phyloP scores from a whole-genome alignment of 768 basidiomycete species.

The Tubosaeta brunneosetosa region DNA sequence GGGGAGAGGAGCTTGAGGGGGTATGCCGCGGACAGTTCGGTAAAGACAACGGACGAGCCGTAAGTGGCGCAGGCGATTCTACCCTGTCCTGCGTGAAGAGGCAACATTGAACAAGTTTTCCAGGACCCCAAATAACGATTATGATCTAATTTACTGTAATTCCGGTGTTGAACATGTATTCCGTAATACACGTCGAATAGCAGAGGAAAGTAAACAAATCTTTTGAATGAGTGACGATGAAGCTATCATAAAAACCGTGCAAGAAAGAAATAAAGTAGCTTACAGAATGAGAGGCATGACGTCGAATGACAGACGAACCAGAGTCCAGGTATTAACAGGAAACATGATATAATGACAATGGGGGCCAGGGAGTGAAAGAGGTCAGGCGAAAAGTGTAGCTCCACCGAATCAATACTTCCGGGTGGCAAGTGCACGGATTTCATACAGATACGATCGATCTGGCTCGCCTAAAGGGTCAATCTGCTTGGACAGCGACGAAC shows the following conservation, averaged over 20 bases:
- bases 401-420: slow-evolving; percentile 57
- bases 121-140: slow-evolving; percentile 5
- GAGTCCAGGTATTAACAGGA: slow-evolving; percentile 22
- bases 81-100: slow-evolving; percentile 44
- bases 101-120: background rate
- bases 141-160: slow-evolving; percentile 18
- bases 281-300: slow-evolving; percentile 26
- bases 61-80: slow-evolving; percentile 51
- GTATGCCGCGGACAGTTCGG: slow-evolving; percentile 74
- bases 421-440: slow-evolving; percentile 83
- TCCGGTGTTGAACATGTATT: slow-evolving; percentile 29
- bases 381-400: background rate
- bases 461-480: slow-evolving; percentile 32
- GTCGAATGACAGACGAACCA: slow-evolving; percentile 14
- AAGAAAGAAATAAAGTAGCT: slow-evolving; percentile 23
- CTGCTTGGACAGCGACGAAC: slow-evolving; percentile 23
- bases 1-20: slow-evolving; percentile 88
- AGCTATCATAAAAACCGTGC: slow-evolving; percentile 27
- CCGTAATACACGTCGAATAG: slow-evolving; percentile 37
- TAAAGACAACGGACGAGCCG: slow-evolving; percentile 57
- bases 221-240: slow-evolving; percentile 20
- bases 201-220: slow-evolving; percentile 11
- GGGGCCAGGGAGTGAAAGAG: background rate
- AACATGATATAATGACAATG: slow-evolving; percentile 3
- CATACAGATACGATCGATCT: slow-evolving; percentile 66